These are phyloP conservation scores for Candida boleticola DNA, from an alignment of 805 yeast species.

Conservation along the genomic window DNA sequence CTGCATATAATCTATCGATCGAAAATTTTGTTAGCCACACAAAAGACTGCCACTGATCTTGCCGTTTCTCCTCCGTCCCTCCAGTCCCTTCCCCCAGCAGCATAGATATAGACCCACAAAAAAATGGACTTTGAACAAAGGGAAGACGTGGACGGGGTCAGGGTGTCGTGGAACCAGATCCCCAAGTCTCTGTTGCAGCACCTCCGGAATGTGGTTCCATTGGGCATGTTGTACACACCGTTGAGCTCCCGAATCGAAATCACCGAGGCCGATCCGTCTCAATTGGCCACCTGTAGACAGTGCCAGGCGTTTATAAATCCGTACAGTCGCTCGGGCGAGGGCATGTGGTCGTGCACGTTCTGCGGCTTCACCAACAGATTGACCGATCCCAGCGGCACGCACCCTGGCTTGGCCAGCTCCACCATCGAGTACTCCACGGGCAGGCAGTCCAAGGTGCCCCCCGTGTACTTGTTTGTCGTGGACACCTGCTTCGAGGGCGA, in stretches of 20 bases:
- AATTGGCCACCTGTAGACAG: slow-evolving; percentile 47
- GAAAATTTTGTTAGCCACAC: no score
- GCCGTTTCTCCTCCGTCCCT: no score
- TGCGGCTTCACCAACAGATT: slow-evolving; percentile 49
- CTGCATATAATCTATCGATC: no score
- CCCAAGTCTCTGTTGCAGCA: slow-evolving; percentile 56
- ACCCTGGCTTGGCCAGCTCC: slow-evolving; percentile 31
- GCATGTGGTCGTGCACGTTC: slow-evolving; percentile 56
- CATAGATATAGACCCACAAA: no score
- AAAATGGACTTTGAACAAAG: slow-evolving; percentile 47
- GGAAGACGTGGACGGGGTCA: slow-evolving; percentile 73
- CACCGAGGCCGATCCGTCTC: slow-evolving; percentile 29
- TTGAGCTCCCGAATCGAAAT: slow-evolving; percentile 45
- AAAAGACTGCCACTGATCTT: no score
- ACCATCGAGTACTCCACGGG: slow-evolving; percentile 53
- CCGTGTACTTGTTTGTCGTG: slow-evolving; percentile 52
- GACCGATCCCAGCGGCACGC: slow-evolving; percentile 22
- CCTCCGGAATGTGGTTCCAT: slow-evolving; percentile 50
- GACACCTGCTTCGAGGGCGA: slow-evolving; percentile 52
- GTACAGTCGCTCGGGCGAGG: slow-evolving; percentile 34
- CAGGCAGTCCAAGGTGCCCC: slow-evolving; percentile 38
- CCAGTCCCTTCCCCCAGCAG: no score
- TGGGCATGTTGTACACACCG: slow-evolving; percentile 60
- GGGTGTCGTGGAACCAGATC: slow-evolving; percentile 70
- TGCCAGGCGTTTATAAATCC: slow-evolving; percentile 59